A percentile compares a stretch with the other conserved stretches of the same genome.
Evolutionary conservation across 441 rosid species (phyloP).

Genomic region (Brassica hybrid): DNA sequence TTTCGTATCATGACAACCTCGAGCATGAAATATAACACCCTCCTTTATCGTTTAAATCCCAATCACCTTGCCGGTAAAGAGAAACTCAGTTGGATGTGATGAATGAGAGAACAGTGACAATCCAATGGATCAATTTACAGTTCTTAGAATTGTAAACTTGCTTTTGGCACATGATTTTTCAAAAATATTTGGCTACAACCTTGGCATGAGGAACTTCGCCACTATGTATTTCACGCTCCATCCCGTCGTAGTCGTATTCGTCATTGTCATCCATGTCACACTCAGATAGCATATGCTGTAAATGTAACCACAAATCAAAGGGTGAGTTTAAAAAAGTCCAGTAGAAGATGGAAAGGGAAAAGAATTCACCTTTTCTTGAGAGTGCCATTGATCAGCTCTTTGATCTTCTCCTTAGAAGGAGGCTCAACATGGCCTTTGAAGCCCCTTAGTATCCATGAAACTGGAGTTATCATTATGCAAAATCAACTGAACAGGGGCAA

Average conservation of each 20-base stretch:
- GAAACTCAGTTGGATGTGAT: no score
- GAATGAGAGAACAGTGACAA: no score
- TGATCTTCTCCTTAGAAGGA: background rate
- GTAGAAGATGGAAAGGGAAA: background rate
- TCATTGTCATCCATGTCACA: background rate
- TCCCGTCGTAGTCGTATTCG: background rate
- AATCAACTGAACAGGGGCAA: no score
- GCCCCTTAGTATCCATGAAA: background rate
- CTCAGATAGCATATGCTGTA: background rate
- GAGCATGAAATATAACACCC: no score
- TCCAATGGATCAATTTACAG: no score
- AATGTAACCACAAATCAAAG: background rate
- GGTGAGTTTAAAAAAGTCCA: background rate
- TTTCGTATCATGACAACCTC: no score
- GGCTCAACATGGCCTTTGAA: background rate
- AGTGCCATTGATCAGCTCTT: background rate
- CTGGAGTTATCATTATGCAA: no score
- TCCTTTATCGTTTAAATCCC: no score
- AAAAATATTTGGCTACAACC: background rate
- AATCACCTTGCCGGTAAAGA: no score
- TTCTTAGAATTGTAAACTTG: background rate
- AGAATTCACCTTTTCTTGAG: background rate
- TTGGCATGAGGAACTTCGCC: background rate
- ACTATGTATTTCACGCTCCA: background rate
- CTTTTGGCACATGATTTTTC: background rate